Conservation (phyloP, 345 rosid genomes). For the Erucastrum elatum region DNA sequence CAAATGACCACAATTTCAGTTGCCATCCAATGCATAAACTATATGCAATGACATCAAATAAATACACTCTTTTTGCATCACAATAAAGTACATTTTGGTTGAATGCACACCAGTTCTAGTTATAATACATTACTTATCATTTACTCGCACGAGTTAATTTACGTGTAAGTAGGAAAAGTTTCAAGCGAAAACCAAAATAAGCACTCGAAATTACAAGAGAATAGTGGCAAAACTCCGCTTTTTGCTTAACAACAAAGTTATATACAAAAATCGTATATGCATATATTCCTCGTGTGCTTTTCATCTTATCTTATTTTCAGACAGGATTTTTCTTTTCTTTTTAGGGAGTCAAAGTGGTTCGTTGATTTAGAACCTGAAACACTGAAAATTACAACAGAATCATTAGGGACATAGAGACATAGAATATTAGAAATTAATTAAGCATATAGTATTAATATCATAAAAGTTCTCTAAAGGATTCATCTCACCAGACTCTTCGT, state of each 20-base stretch:
- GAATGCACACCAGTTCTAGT: neutral
- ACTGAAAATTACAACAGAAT: constrained; percentile 12
- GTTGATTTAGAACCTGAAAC: constrained; percentile 27
- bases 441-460: neutral
- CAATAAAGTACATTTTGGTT: too few relatives aligned
- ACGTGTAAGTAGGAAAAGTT: neutral
- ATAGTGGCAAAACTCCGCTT: neutral
- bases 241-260: neutral
- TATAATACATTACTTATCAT: neutral
- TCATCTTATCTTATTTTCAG: neutral
- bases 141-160: neutral
- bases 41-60: neutral
- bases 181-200: neutral
- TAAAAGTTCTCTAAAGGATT: constrained; percentile 15
- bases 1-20: neutral
- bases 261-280: neutral
- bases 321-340: neutral
- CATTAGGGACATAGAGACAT: neutral
- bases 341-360: neutral
- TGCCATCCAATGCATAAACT: neutral
- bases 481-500: constrained; percentile 40
- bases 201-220: constrained; percentile 1
- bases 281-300: neutral
- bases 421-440: neutral
- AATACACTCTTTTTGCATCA: neutral